Percentiles rank a stretch among this genome's conserved stretches.
Evolutionary conservation across 441 rosid species (phyloP).

Genomic region (Aquilaria agallochum): DNA sequence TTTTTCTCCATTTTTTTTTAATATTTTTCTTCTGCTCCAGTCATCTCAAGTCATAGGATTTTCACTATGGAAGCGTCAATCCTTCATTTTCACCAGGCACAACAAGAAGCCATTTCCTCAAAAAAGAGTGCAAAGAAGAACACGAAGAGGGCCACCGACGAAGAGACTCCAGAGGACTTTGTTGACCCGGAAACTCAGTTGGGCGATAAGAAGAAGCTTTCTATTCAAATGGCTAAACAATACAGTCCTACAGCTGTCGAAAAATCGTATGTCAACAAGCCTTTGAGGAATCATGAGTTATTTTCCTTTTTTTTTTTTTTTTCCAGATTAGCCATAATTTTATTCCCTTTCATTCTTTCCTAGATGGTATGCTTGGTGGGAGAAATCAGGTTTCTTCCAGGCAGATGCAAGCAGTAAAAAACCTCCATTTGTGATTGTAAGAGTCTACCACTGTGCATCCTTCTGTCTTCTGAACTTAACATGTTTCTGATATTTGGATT

Average conservation of each 20-base stretch:
- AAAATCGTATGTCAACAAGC: conserved; percentile 51
- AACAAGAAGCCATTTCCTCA: conserved; percentile 32
- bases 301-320: conserved; percentile 5
- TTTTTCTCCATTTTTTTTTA: background rate
- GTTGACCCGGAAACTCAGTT: conserved; percentile 53
- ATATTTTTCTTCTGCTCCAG: background rate
- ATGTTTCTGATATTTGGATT: background rate
- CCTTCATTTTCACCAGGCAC: conserved; percentile 15
- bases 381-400: conserved; percentile 53
- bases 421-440: conserved; percentile 74
- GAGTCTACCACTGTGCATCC: conserved; percentile 11
- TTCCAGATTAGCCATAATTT: conserved; percentile 3
- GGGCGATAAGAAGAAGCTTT: conserved; percentile 76
- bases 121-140: conserved; percentile 66
- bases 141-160: conserved; percentile 51
- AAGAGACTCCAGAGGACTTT: conserved; percentile 70
- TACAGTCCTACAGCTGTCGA: conserved; percentile 67
- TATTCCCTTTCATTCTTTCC: background rate
- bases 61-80: conserved; percentile 1
- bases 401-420: conserved; percentile 79
- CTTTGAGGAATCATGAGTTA: conserved; percentile 1
- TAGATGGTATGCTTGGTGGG: conserved; percentile 99
- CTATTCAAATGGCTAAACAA: conserved; percentile 79
- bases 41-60: background rate
- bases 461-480: conserved; percentile 1